These are phyloP conservation scores for Trichophyton verrucosum DNA, from an alignment of 2,329 filamentous ascomycete genomes.

Conservation along the genomic window DNA sequence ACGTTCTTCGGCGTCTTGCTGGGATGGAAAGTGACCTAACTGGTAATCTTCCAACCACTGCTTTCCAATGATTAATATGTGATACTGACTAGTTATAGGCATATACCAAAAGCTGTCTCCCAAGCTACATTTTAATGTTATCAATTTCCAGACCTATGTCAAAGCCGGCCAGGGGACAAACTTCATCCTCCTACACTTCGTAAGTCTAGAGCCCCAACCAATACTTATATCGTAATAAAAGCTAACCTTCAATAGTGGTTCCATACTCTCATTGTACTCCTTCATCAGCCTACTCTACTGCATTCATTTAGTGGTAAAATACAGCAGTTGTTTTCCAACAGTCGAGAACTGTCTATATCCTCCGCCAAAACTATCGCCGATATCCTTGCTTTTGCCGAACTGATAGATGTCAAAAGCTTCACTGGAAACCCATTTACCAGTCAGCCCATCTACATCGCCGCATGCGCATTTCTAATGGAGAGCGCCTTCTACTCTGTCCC, in stretches of 20 bases:
- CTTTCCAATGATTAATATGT: background rate
- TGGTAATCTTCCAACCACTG: constrained; percentile 29
- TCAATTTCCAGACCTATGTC: constrained; percentile 77
- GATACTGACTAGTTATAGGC: constrained; percentile 18
- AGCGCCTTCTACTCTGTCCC: constrained; percentile 57
- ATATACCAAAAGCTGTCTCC: constrained; percentile 63
- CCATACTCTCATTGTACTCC: constrained; percentile 69
- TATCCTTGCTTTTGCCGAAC: constrained; percentile 71
- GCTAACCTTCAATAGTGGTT: constrained; percentile 48
- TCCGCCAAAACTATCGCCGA: constrained; percentile 87
- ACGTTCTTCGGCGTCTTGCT: constrained; percentile 58
- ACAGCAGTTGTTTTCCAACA: constrained; percentile 64
- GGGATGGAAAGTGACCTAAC: constrained; percentile 75
- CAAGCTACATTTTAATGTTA: constrained; percentile 67
- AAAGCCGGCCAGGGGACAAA: constrained; percentile 71
- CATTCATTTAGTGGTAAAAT: constrained; percentile 60
- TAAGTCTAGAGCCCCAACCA: constrained; percentile 11
- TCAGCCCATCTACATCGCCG: constrained; percentile 83
- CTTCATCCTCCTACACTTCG: constrained; percentile 70
- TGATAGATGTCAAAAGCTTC: constrained; percentile 75
- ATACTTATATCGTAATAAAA: background rate
- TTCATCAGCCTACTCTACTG: constrained; percentile 72
- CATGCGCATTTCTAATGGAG: constrained; percentile 78
- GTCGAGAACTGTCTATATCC: constrained; percentile 69
- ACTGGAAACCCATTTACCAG: constrained; percentile 81